Conservation (phyloP, 1,284 basidiomycete species). For the Ceratorhiza oryzae-sativae region DNA sequence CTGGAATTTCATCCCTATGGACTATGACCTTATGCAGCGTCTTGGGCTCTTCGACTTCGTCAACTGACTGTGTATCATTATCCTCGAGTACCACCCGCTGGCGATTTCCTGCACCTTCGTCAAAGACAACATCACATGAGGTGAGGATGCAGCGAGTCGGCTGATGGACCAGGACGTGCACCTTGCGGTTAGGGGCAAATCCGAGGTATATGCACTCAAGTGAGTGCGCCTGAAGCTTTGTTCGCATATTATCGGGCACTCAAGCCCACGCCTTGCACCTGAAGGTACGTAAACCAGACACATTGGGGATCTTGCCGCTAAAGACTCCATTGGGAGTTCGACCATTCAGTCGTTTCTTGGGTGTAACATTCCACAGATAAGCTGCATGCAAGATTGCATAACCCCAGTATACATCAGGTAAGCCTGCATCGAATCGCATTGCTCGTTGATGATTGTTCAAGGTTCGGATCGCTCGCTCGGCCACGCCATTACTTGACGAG, state of each 20-base stretch:
- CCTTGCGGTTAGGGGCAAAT: conserved; percentile 18
- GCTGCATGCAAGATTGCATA: conserved; percentile 18
- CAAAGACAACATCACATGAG: conserved; percentile 22
- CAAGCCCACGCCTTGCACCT: conserved; percentile 31
- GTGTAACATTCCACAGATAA: conserved; percentile 11
- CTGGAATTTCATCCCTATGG: no score
- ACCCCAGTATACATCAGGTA: conserved; percentile 21
- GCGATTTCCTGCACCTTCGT: background rate
- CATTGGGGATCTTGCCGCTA: conserved; percentile 11
- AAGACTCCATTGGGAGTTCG: conserved; percentile 24
- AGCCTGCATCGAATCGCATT: conserved; percentile 11
- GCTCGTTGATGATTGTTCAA: conserved; percentile 1
- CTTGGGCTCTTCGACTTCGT: background rate
- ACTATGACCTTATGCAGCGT: background rate
- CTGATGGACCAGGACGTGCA: background rate
- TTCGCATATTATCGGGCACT: conserved; percentile 3
- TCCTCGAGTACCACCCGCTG: conserved; percentile 14
- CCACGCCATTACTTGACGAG: conserved; percentile 7
- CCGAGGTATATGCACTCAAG: conserved; percentile 15
- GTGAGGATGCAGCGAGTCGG: background rate
- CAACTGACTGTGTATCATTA: background rate
- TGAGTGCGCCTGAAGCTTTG: conserved; percentile 19
- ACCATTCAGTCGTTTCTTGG: background rate
- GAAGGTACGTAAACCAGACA: conserved; percentile 14
- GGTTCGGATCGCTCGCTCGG: conserved; percentile 15